These are phyloP conservation scores for Boehmeria nivea DNA, from an alignment of 306 rosid genomes.

Conservation along the genomic window DNA sequence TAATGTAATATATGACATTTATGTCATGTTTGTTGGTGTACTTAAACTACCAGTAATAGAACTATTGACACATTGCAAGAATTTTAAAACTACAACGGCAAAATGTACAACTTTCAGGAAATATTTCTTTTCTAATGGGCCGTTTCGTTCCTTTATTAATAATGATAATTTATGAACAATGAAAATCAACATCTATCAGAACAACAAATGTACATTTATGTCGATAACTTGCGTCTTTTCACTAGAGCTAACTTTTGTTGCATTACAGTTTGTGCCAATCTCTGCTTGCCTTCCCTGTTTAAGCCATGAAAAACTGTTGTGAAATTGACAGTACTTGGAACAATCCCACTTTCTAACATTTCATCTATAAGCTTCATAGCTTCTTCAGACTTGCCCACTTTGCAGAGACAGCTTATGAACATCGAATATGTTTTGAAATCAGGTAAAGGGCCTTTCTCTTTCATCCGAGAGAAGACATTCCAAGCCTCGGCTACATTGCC, in stretches of 20 bases:
- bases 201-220: slow-evolving; percentile 17
- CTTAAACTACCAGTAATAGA: too few relatives aligned
- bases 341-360: slow-evolving; percentile 61
- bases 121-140: too few relatives aligned
- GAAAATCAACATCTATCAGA: neutral
- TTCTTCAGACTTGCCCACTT: slow-evolving; percentile 74
- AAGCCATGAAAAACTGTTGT: slow-evolving; percentile 65
- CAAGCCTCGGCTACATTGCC: slow-evolving; percentile 61
- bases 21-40: too few relatives aligned
- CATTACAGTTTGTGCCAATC: slow-evolving; percentile 55
- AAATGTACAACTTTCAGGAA: too few relatives aligned
- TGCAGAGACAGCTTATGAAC: slow-evolving; percentile 63
- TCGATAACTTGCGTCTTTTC: slow-evolving; percentile 52
- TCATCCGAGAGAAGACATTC: slow-evolving; percentile 58
- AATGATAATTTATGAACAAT: too few relatives aligned
- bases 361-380: slow-evolving; percentile 54
- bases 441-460: slow-evolving; percentile 68
- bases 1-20: too few relatives aligned
- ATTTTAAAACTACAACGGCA: too few relatives aligned
- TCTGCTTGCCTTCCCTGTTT: slow-evolving; percentile 74
- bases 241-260: slow-evolving; percentile 47
- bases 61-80: too few relatives aligned
- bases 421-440: slow-evolving; percentile 75
- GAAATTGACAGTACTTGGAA: slow-evolving; percentile 73
- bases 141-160: too few relatives aligned